Evolutionary conservation across 2,329 filamentous ascomycete species (phyloP), one percentile per base, ranked within the genome.

Genomic region (Nannizzia gypsea): DNA sequence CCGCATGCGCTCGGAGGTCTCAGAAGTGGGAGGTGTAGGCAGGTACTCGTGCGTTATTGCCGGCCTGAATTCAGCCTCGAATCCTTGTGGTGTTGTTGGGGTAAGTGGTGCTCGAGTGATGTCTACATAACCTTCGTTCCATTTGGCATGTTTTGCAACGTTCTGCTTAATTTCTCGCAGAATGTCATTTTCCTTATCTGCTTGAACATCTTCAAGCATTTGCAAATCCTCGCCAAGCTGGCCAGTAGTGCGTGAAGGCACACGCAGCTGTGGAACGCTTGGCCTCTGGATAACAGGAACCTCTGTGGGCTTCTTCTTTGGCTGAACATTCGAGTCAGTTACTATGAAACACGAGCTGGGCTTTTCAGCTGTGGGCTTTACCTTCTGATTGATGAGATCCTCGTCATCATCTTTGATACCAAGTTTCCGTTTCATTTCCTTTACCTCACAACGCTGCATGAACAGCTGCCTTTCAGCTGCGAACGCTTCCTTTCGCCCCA

Each of bases 371-470:
- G 57, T 28, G 44, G 15, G 24, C 60, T 81, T 73, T 79, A 92
- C 89, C 83, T 93, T 95, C 73, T 93, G 89, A 76, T 95, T 95
- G 77, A 96, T 86, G 68, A 96, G 82, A 71, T 96, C 90, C 68
- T 97, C 92, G 69, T 97, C 93, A 68, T 95, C 89, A 66, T 84
- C 86, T 76, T 93, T 95, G 78, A 97, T 92, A 67, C 87, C 85
- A 64, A 96, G 82, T 69, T 88, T 88, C 70, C 89, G 80, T 80
- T 97, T 97, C 73, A 88, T 85, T 65, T 92, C 85, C 78, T 95
- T 95, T 66, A 97, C 82, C 70, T 84, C 83, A 62, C 82, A 81
- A 57, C 93, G 84, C 71, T 95, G 85, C 71, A 95, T 83, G 72
- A 96, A 97, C 60, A 97, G 82, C 60, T 82, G 79, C 63, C 84